Evolutionary conservation across 2,329 filamentous ascomycete genomes (phyloP).

Genomic region (Cladosporium colombiae): DNA sequence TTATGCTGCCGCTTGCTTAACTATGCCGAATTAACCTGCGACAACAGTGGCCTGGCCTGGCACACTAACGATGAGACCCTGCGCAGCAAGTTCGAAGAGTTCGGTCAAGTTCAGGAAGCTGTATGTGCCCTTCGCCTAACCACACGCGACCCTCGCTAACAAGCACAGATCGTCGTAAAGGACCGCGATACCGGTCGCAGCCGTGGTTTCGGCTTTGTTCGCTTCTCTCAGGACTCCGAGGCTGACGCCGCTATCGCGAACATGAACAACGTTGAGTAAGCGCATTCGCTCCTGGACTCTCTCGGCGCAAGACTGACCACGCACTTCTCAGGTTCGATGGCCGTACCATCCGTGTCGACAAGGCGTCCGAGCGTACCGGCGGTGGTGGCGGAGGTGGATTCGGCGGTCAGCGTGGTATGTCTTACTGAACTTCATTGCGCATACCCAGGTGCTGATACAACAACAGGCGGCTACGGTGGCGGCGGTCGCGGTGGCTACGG

Average conservation of each 20-base stretch:
- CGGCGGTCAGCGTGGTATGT: conserved; percentile 40
- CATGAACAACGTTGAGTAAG: conserved; percentile 92
- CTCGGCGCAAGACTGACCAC: conserved; percentile 18
- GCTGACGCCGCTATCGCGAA: conserved; percentile 73
- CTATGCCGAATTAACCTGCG: conserved; percentile 5
- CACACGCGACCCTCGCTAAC: conserved; percentile 17
- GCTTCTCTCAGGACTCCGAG: conserved; percentile 75
- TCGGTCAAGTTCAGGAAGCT: conserved; percentile 88
- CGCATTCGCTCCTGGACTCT: conserved; percentile 16
- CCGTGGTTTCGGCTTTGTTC: conserved; percentile 96
- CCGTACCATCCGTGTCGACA: conserved; percentile 91
- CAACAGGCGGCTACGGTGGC: conserved; percentile 36
- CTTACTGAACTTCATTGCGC: conserved; percentile 5
- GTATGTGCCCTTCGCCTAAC: conserved; percentile 59
- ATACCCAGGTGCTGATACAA: conserved; percentile 18
- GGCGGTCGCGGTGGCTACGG: conserved; percentile 30
- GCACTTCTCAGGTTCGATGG: conserved; percentile 76
- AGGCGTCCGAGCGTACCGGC: conserved; percentile 78
- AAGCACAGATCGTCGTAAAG: conserved; percentile 84
- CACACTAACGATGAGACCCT: conserved; percentile 90
- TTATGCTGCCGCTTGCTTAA: neutral
- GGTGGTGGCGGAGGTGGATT: conserved; percentile 55
- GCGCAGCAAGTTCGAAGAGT: conserved; percentile 88
- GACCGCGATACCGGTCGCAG: conserved; percentile 95
- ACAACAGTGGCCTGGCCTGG: conserved; percentile 86